Base-by-base conservation (phyloP, 352 stramenopile species). In the Poterioochromonas sp. region DNA sequence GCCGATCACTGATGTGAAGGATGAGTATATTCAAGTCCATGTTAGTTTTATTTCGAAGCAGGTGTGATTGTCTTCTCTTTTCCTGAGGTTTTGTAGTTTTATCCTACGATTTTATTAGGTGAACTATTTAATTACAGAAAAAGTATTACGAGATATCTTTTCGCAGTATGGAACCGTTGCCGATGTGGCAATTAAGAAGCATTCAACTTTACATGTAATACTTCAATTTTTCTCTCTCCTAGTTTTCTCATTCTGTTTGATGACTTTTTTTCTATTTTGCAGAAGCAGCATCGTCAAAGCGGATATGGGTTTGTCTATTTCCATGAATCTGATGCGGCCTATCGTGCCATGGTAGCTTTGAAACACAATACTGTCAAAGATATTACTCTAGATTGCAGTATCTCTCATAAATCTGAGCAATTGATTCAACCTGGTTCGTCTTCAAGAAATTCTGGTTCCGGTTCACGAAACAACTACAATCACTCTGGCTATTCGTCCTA, bases 41-140 rank as follows among this genome's bases (percentile, higher is more conserved):
- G 58, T 68, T 8, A 68, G 58, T 26, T 68, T 68, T 26, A 68
- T 68, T 68, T 68, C 58, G 58, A 68, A 68, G 58, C 58, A 68
- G 29, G 26, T 18, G 26, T 37, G 26, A 37, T 37, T 35, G n/a
- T n/a, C n/a, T n/a, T n/a, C n/a, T n/a, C n/a, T n/a, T n/a, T n/a
- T n/a, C n/a, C n/a, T n/a, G n/a, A n/a, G n/a, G n/a, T n/a, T n/a
- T n/a, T n/a, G n/a, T n/a, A n/a, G n/a, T n/a, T n/a, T n/a, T n/a
- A n/a, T n/a, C n/a, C n/a, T n/a, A n/a, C n/a, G n/a, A n/a, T n/a
- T n/a, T n/a, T n/a, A n/a, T n/a, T n/a, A n/a, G n/a, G n/a, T n/a
- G n/a, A n/a, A n/a, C n/a, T n/a, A n/a, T 35, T 39, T 68, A 26
- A 39, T 68, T 26, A 37, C 12, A 15, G 58, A 68, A 26, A 68